phyloP scores from a whole-genome alignment of 1,139 yeast genomes.

The Blastobotrys malaysiensis region DNA sequence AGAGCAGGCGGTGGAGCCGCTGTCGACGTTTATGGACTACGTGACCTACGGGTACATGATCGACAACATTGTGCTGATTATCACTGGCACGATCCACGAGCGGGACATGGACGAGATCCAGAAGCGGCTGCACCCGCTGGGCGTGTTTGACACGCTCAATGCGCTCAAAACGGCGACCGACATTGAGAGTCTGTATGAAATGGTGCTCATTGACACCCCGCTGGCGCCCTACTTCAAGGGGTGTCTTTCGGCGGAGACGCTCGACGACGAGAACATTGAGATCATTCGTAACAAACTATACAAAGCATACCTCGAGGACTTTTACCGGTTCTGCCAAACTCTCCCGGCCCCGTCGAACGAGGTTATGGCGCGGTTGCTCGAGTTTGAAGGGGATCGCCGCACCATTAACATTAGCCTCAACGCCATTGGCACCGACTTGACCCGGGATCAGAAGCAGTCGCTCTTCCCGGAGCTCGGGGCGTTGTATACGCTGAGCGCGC shows the following conservation, averaged over 20 bases:
- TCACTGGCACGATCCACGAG: conserved; percentile 95
- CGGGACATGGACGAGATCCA: conserved; percentile 86
- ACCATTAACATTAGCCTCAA: conserved; percentile 87
- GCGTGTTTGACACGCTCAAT: conserved; percentile 97
- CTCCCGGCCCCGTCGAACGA: conserved; percentile 75
- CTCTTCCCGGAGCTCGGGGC: conserved; percentile 79
- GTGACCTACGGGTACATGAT: conserved; percentile 97
- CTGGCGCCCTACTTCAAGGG: conserved; percentile 93
- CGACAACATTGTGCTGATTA: conserved; percentile 92
- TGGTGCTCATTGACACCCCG: conserved; percentile 96
- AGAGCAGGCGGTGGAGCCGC: conserved; percentile 75
- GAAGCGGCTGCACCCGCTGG: conserved; percentile 84
- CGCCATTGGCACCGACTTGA: conserved; percentile 75
- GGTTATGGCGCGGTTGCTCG: conserved; percentile 69
- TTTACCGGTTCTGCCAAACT: conserved; percentile 58
- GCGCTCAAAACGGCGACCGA: conserved; percentile 93
- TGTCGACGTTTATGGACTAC: conserved; percentile 79
- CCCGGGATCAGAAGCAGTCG: conserved; percentile 60
- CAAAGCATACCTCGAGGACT: conserved; percentile 90
- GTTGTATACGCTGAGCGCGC: conserved; percentile 64
- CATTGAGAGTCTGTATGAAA: conserved; percentile 82
- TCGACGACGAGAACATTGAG: conserved; percentile 94
- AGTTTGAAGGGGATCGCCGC: conserved; percentile 93
- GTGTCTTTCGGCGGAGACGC: conserved; percentile 86
- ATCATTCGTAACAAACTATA: conserved; percentile 86